These are phyloP conservation scores for Tilletiopsis washingtonensis DNA, from an alignment of 1,284 basidiomycete genomes.

Conservation along the genomic window DNA sequence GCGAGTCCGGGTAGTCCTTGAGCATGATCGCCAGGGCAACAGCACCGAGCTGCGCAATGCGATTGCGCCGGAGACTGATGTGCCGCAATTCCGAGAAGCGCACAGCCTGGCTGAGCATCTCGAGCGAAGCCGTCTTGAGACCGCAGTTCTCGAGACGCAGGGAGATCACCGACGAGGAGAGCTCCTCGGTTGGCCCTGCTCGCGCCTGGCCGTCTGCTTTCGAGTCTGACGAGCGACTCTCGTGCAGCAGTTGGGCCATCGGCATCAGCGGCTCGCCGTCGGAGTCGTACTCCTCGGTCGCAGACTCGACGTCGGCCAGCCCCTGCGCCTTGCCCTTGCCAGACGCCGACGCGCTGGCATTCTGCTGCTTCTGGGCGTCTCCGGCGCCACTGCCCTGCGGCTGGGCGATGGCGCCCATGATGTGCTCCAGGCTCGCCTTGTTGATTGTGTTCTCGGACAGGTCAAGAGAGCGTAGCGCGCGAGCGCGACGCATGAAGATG, in stretches of 20 bases:
- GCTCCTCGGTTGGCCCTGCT: too few relatives aligned
- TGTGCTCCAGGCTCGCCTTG: constrained; percentile 65
- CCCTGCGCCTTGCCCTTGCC: not conserved
- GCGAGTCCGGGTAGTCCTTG: constrained; percentile 7
- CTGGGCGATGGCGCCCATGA: constrained; percentile 57
- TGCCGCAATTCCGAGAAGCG: constrained; percentile 39
- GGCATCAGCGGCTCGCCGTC: constrained; percentile 40
- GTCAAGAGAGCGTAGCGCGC: constrained; percentile 71
- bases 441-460: constrained; percentile 80
- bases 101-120: constrained; percentile 32
- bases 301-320: not conserved
- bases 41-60: constrained; percentile 9
- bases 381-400: constrained; percentile 1
- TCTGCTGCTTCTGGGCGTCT: not conserved
- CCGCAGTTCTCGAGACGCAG: constrained; percentile 40
- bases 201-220: too few relatives aligned
- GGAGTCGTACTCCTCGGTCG: constrained; percentile 24
- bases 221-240: constrained; percentile 5
- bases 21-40: constrained; percentile 6
- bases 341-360: not conserved
- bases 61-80: constrained; percentile 23
- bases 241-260: constrained; percentile 25
- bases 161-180: constrained; percentile 25
- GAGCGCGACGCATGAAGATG: constrained; percentile 68
- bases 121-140: constrained; percentile 28